Base-by-base conservation (phyloP, 495 filamentous ascomycete genomes). In the Penicillium coprophilum region DNA sequence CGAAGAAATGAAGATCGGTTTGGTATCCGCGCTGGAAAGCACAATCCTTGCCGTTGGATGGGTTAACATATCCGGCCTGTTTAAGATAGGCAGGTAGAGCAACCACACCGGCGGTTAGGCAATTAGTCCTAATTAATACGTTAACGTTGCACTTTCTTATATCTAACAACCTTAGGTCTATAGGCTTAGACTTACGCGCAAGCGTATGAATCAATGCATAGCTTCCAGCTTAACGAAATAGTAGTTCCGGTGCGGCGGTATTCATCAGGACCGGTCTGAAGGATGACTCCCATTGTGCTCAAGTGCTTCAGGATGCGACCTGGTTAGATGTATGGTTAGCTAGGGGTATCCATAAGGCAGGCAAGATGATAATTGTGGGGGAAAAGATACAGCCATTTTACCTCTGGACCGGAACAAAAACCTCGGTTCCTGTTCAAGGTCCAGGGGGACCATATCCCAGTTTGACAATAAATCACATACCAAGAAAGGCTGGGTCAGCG, bases 251-350 rank as follows among this genome's bases (percentile, higher is more conserved):
- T 82, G 1, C 69, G 66, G 2, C 58, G 58, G 60, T 82, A 84
- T 20, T 71, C 69, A 55, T 81, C 69, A 3, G 60, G 46, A 1
- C 70, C 75, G 13, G 68, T 74, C 57, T 83, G 74, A 6, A 45
- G 39, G 39, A 85, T 68, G 36, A 78, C 66, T 7, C 75, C 77
- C 74, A 80, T 79, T 46, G 80, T 74, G 11, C 70, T 71, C 0
- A 83, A 56, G 46, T 84, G 80, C 55, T 73, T 75, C 53, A 83
- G 59, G 28, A 81, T 60, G 7, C 75, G 74, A 40, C 64, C 67
- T 71, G 15, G 6, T 30, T 1, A 12, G 7, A 45, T 43, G 15
- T 9, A 40, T 32, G 0, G 12, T 53, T 19, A 53, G 24, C 9
- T 8, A 17, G n/a, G 11, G 12, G 41, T 20, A 23, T 23, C 0